Evolutionary conservation across 768 basidiomycete genomes (phyloP), one percentile per base, ranked within the genome.

Genomic region (Panaeolus cyanescens): DNA sequence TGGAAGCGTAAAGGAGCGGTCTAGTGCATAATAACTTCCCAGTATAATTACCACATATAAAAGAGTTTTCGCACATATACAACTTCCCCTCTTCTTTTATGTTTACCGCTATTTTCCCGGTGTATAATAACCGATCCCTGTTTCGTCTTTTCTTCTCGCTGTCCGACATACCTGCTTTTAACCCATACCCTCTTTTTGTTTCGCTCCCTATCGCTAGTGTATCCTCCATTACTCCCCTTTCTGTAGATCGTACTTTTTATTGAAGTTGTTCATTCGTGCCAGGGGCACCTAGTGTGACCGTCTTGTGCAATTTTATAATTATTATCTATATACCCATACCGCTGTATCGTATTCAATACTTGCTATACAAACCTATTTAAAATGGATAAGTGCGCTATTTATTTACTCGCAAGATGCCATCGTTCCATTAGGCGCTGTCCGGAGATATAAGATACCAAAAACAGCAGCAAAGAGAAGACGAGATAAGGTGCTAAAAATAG

Each of bases 1-100:
- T 25, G 59, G 59, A 22, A 55, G 58, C 32, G 17, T 59, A 19
- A 25, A 28, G 31, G 45, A 50, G 19, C 55, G 32, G 32, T 39
- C 28, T 59, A 32, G 54, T 30, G 37, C 33, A 34, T 34, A 8
- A 30, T 19, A 30, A 17, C 19, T 30, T 32, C 28, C 54, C 54
- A 55, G 10, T 13, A 30, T 28, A n/a, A n/a, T n/a, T n/a, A n/a
- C n/a, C n/a, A n/a, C n/a, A n/a, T n/a, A n/a, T n/a, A n/a, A n/a
- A n/a, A n/a, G n/a, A n/a, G n/a, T n/a, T n/a, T 31, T 19, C 7
- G 54, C 34, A 5, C 25, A 39, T 32, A 25, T 36, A 58, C 10
- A 40, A 28, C 56, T 30, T n/a, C 17, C 31, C 13, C n/a, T 42
- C 9, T 13, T 22, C 22, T 20, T 8, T 30, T 31, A 37, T 42